Evolutionary conservation across 2,329 filamentous ascomycete species (phyloP), one percentile per base, ranked within the genome.

Genomic region (Colletotrichum paranaense): DNA sequence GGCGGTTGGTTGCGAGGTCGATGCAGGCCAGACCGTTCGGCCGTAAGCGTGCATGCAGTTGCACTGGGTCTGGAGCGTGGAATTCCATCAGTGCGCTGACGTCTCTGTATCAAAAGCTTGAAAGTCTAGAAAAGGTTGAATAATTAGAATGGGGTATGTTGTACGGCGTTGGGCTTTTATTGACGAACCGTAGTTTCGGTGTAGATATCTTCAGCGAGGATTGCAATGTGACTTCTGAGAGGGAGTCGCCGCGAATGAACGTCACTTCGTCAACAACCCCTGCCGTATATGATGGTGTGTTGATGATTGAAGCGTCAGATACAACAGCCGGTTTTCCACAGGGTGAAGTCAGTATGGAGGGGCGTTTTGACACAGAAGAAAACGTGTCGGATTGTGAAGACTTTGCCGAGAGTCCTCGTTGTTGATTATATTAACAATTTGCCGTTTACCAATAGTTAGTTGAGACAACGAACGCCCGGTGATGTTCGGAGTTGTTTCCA

Each of bases 1-100:
- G 59, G 49, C 71, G 62, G 60, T 71, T 71, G 67, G 62, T 71
- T 30, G 71, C 67, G 19, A 73, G 62, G 56, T 73, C 71, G 28
- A 73, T 57, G 62, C 71, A 73, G 67, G 71, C 71, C 55, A 71
- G 56, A 16, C 71, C 62, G 35, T 30, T 62, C 71, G 71, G 71
- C 56, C 71, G 71, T 62, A 73, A 62, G 55, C 67, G 60, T 62
- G 71, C 71, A 70, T 73, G 71, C 12, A 73, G 67, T 26, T 46
- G 62, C n/a, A 73, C 67, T 57, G 62, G 71, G 49, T 73, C 60
- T 7, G 67, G 71, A 11, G 71, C 38, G 22, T 66, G 30, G n/a
- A 42, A 38, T 2, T 57, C 67, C 30, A 62, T 62, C 14, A 60
- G 53, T 9, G 16, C 8, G 28, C 5, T 42, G 12, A 16, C 22